These are phyloP conservation scores for Acanthamoeba lenticulata DNA, from an alignment of 208 protist species.

Conservation along the genomic window DNA sequence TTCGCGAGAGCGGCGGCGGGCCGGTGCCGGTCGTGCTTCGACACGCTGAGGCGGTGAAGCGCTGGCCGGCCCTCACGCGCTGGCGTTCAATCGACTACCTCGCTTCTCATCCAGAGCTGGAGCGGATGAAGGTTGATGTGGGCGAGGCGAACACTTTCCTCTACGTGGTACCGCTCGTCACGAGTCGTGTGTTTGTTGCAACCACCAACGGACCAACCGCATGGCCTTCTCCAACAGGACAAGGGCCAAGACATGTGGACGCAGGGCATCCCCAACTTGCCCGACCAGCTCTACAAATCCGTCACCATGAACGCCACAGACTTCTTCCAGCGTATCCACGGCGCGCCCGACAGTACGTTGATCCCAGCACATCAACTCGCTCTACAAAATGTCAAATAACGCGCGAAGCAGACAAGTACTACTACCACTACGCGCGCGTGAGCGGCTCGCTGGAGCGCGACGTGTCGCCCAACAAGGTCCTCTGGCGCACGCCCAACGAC, in stretches of 20 bases:
- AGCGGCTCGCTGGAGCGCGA: background rate
- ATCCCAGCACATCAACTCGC: too few relatives aligned
- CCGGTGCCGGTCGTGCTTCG: background rate
- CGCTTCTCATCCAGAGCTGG: background rate
- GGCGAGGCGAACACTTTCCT: background rate
- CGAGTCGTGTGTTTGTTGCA: background rate
- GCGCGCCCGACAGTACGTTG: background rate
- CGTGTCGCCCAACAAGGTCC: background rate
- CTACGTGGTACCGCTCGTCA: background rate
- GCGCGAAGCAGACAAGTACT: background rate
- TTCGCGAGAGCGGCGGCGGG: background rate
- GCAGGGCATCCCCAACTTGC: background rate
- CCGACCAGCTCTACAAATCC: background rate
- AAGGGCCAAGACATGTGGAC: conserved; percentile 2
- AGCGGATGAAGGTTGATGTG: background rate
- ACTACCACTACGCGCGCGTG: background rate
- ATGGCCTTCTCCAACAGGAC: background rate
- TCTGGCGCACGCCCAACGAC: background rate
- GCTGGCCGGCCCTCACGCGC: background rate
- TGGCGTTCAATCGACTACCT: background rate
- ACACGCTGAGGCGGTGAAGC: background rate
- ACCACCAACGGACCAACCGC: too few relatives aligned
- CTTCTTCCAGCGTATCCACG: background rate
- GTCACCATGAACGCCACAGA: background rate
- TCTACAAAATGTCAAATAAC: too few relatives aligned